Evolutionary conservation across 1,284 basidiomycete genomes (phyloP).

Genomic region (Ustilago tritici): DNA sequence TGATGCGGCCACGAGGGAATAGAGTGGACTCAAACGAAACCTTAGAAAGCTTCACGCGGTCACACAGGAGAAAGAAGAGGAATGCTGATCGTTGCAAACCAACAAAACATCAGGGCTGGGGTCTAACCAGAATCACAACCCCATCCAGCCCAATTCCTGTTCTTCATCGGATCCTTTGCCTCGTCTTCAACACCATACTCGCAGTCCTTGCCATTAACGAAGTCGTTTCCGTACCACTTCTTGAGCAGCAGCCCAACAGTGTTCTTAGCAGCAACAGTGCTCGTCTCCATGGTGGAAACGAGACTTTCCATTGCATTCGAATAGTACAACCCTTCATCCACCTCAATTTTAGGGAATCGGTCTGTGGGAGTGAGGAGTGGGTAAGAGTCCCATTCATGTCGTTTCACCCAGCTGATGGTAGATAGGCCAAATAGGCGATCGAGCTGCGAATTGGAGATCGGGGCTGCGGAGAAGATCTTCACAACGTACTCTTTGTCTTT

Average conservation of each 20-base stretch:
- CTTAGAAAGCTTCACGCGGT: too few relatives aligned
- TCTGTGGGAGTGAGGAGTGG: conserved; percentile 76
- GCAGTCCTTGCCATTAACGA: conserved; percentile 61
- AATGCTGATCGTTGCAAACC: not conserved
- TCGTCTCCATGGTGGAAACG: conserved; percentile 84
- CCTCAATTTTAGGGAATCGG: conserved; percentile 80
- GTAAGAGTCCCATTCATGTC: conserved; percentile 79
- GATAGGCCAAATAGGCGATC: conserved; percentile 54
- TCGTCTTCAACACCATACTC: conserved; percentile 13
- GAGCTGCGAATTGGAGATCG: conserved; percentile 79
- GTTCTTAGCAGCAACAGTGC: conserved; percentile 85
- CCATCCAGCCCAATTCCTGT: conserved; percentile 63
- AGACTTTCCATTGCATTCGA: conserved; percentile 82
- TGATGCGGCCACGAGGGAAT: not conserved
- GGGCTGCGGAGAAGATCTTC: conserved; percentile 80
- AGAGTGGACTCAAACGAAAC: not conserved
- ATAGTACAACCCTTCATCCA: conserved; percentile 84
- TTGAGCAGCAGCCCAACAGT: conserved; percentile 69
- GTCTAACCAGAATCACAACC: conserved; percentile 60
- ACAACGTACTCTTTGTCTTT: conserved; percentile 59
- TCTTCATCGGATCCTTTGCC: conserved; percentile 27
- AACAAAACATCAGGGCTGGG: not conserved
- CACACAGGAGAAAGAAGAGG: not conserved
- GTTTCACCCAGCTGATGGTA: conserved; percentile 77
- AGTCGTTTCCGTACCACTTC: conserved; percentile 56